Evolutionary conservation across 495 filamentous ascomycete genomes (phyloP).

Genomic region (Staphylotrichum longicolle): DNA sequence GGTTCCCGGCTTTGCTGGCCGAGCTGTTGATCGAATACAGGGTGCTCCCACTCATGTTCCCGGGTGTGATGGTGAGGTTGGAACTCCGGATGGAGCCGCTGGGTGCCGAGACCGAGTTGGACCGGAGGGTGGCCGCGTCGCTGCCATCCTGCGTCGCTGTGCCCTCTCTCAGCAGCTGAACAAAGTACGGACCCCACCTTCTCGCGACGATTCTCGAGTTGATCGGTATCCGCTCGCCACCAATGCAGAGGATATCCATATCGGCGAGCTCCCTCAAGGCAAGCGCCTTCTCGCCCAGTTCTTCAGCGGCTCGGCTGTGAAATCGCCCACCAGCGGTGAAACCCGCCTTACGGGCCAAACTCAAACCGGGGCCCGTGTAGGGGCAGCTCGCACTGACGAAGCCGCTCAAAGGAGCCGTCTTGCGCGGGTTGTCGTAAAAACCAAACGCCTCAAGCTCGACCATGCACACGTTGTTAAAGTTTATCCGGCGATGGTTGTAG

Average conservation of each 20-base stretch:
- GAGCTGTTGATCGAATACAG: constrained; percentile 50
- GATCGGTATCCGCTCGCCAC: constrained; percentile 86
- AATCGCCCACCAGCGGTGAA: constrained; percentile 66
- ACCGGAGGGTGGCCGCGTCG: constrained; percentile 46
- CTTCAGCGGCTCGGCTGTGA: constrained; percentile 68
- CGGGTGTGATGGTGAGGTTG: constrained; percentile 80
- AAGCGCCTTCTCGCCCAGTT: constrained; percentile 78
- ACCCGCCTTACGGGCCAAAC: constrained; percentile 58
- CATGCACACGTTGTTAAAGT: constrained; percentile 93
- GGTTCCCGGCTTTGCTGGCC: constrained; percentile 32
- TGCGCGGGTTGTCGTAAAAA: constrained; percentile 89
- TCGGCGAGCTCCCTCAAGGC: constrained; percentile 82
- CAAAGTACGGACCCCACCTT: constrained; percentile 93
- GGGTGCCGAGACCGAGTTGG: constrained; percentile 40
- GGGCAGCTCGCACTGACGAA: constrained; percentile 80
- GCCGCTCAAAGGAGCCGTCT: constrained; percentile 69
- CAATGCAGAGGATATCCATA: constrained; percentile 91
- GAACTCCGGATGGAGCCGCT: constrained; percentile 63
- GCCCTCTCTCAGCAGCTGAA: constrained; percentile 80
- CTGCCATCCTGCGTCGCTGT: constrained; percentile 56
- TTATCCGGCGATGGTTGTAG: constrained; percentile 96
- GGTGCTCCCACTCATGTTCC: constrained; percentile 56
- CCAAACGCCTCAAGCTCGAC: constrained; percentile 97
- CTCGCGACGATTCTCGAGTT: constrained; percentile 85
- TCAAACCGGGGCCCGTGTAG: constrained; percentile 48